Conservation (phyloP, 371 early-diverging fungal genomes). For the Mucor velutinosus region DNA sequence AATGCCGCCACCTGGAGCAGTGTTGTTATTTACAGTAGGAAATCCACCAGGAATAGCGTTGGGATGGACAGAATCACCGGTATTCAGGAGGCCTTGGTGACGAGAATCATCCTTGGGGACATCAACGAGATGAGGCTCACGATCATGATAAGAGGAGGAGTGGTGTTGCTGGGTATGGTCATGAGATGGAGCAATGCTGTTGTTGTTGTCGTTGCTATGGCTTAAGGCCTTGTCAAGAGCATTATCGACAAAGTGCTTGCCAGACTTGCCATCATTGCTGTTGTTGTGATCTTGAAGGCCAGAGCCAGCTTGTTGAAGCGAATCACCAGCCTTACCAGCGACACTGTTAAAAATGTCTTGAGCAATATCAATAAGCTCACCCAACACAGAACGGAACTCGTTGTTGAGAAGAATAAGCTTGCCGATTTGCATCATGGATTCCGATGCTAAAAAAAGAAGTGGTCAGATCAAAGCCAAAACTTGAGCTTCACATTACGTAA, state of each 20-base stretch:
- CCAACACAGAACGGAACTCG: slow-evolving; percentile 54
- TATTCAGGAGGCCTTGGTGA: slow-evolving; percentile 25
- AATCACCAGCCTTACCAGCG: slow-evolving; percentile 33
- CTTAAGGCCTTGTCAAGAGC: slow-evolving; percentile 8
- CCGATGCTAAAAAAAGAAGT: slow-evolving; percentile 25
- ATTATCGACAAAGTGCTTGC: slow-evolving; percentile 18
- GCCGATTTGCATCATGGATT: slow-evolving; percentile 42
- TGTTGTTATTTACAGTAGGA: not conserved
- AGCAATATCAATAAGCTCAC: slow-evolving; percentile 50
- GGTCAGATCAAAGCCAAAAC: not conserved
- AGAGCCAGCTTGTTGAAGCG: slow-evolving; percentile 26
- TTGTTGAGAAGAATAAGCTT: slow-evolving; percentile 53
- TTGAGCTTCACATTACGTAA: not conserved
- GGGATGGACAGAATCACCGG: slow-evolving; percentile 33
- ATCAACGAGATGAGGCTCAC: slow-evolving; percentile 13
- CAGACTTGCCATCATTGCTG: not conserved
- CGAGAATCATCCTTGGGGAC: slow-evolving; percentile 10
- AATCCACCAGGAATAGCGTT: slow-evolving; percentile 11
- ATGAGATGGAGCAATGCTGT: not conserved
- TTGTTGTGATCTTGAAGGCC: slow-evolving; percentile 20
- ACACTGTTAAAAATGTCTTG: slow-evolving; percentile 54
- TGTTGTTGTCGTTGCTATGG: not conserved
- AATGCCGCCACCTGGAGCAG: not conserved
- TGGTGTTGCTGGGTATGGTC: not conserved
- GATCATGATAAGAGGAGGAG: slow-evolving; percentile 2